Conservation (phyloP, 805 yeast genomes). For the Sugiyamaella floridensis region DNA sequence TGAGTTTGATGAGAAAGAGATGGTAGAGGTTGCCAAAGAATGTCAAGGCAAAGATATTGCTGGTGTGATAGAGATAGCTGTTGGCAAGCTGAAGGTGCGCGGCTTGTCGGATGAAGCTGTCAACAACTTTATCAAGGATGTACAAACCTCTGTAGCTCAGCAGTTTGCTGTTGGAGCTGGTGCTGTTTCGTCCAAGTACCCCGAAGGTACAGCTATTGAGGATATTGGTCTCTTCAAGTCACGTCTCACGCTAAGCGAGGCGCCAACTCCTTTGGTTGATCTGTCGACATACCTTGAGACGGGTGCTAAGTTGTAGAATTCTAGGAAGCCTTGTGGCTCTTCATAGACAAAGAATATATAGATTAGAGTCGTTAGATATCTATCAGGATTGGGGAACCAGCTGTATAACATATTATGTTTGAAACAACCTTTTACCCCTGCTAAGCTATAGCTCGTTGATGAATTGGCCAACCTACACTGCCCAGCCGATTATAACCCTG, state of each 20-base stretch:
- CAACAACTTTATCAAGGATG: constrained; percentile 3
- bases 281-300: constrained; percentile 22
- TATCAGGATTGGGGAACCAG: no score
- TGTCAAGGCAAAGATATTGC: constrained; percentile 8
- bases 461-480: no score
- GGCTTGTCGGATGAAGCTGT: constrained; percentile 7
- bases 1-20: constrained; percentile 10
- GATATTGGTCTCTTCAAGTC: constrained; percentile 52
- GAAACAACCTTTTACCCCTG: no score
- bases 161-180: neutral
- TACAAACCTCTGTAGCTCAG: constrained; percentile 4
- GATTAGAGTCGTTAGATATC: no score
- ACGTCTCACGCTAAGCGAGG: constrained; percentile 45
- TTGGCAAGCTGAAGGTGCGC: constrained; percentile 5
- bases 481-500: no score
- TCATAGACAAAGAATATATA: no score
- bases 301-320: constrained; percentile 20
- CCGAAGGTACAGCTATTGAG: constrained; percentile 42
- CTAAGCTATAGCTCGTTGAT: no score
- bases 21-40: constrained; percentile 8
- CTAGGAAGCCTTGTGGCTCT: no score
- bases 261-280: constrained; percentile 48
- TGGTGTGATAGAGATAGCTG: constrained; percentile 3
- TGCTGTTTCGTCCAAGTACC: constrained; percentile 31
- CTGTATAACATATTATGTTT: no score